Evolutionary conservation across 202 grass and related monocot genomes (phyloP), one percentile per base, ranked within the genome.

Genomic region (Carex sylvatica): DNA sequence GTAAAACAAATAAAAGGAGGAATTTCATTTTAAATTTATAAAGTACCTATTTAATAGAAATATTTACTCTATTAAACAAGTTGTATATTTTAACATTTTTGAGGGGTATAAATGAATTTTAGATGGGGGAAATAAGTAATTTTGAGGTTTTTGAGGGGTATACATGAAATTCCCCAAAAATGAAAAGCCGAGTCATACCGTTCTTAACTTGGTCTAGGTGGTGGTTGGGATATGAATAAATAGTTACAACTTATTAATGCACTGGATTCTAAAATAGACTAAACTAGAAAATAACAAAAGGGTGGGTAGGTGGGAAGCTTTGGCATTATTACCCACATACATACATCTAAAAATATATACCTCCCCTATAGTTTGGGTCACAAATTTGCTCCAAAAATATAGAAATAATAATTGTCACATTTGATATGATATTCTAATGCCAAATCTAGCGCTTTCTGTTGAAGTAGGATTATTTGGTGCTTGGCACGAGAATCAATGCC

Each of bases 151-250:
- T 7, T 40, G 6, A 40, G 38, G 38, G 38, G 6, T 40, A 40
- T 40, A 40, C 6, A 40, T 40, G 38, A 40, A 40, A 40, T 40
- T 36, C 35, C 38, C 38, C 38, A 40, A 87, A 52, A 93, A 87
- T 79, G 91, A 79, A 83, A 54, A 85, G 87, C 44, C 81, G 12
- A 65, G 22, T 51, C n/a, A 8, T 81, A 30, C 24, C 66, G 9
- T 49, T 64, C 12, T 65, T 81, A 81, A 81, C 61, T 81, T 65
- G 36, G 62, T 33, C 13, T 33, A 30, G 15, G 20, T n/a, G 61
- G 22, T 59, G 24, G 78, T 81, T 66, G 61, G 38, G 23, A 6
- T 66, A 24, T 51, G 31, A 81, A 52, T 18, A 66, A 59, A 59
- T 78, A 40, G 74, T 78, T 38, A 40, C 9, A 38, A 78, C 12